Conservation (phyloP, 768 basidiomycete genomes). For the Rhodosporidiobolus odoratus region DNA sequence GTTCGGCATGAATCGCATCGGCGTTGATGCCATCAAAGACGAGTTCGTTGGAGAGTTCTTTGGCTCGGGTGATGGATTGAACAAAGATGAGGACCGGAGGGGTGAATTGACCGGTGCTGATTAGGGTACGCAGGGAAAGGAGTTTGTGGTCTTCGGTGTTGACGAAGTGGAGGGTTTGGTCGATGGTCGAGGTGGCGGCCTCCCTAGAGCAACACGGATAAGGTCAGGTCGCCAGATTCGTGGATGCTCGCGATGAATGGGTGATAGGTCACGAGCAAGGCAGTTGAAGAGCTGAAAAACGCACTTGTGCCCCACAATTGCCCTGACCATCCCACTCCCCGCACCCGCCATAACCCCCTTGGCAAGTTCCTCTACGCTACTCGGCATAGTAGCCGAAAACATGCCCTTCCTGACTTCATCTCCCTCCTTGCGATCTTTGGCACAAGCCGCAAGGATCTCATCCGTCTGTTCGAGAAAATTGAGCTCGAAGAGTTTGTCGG, state of each 20-base stretch:
- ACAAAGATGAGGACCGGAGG: conserved; percentile 90
- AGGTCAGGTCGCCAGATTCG: too few relatives aligned
- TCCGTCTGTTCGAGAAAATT: conserved; percentile 85
- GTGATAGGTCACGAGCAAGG: neutral
- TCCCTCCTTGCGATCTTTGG: conserved; percentile 43
- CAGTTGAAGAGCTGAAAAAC: conserved; percentile 44
- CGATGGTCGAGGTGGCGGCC: conserved; percentile 83
- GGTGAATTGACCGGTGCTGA: conserved; percentile 64
- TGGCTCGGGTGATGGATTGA: conserved; percentile 63
- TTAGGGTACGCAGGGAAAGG: conserved; percentile 72
- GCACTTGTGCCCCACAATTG: conserved; percentile 94
- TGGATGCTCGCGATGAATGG: too few relatives aligned
- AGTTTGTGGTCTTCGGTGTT: conserved; percentile 92
- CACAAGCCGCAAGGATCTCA: conserved; percentile 76
- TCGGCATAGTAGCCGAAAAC: conserved; percentile 91
- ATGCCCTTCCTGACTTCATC: conserved; percentile 74
- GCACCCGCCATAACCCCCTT: conserved; percentile 64
- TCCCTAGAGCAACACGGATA: conserved; percentile 58
- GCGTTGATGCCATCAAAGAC: conserved; percentile 71
- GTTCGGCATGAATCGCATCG: conserved; percentile 83
- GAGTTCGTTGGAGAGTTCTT: conserved; percentile 69
- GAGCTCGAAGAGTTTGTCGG: conserved; percentile 61
- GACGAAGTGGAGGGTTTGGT: conserved; percentile 83
- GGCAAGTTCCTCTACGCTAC: conserved; percentile 76
- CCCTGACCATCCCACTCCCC: conserved; percentile 65